Conservation (phyloP, 331 rosid species). For the Pyracantha coccinea region DNA sequence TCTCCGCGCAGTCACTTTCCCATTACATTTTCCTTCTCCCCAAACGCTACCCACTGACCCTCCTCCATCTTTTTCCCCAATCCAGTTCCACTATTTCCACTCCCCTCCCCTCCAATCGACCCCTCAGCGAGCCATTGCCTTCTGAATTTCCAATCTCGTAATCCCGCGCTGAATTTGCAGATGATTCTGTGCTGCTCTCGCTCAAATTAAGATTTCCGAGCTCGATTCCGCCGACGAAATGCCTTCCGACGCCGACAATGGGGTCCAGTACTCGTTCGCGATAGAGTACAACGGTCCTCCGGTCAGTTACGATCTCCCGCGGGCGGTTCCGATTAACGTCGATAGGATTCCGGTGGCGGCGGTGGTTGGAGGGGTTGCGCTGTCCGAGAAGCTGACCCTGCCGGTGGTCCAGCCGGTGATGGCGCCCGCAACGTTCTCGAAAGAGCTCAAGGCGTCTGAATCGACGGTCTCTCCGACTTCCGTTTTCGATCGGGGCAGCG, state of each 20-base stretch:
- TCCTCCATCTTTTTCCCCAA: background rate
- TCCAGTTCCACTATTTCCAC: background rate
- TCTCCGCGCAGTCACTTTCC: background rate
- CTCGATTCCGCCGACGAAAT: constrained; percentile 17
- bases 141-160: background rate
- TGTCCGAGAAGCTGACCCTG: constrained; percentile 39
- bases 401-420: constrained; percentile 86
- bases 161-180: background rate
- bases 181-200: constrained; percentile 6
- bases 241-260: constrained; percentile 37
- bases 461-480: constrained; percentile 65
- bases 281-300: constrained; percentile 78
- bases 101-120: background rate
- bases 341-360: constrained; percentile 60
- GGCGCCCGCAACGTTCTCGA: constrained; percentile 51
- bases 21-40: constrained; percentile 11
- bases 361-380: constrained; percentile 39
- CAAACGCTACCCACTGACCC: constrained; percentile 3
- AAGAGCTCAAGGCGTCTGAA: constrained; percentile 42
- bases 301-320: constrained; percentile 59
- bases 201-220: constrained; percentile 19
- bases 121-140: background rate
- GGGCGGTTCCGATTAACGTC: constrained; percentile 62
- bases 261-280: constrained; percentile 50
- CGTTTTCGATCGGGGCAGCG: constrained; percentile 47